These are phyloP conservation scores for Neurospora sp. DNA, from an alignment of 495 filamentous ascomycete species.

Conservation along the genomic window DNA sequence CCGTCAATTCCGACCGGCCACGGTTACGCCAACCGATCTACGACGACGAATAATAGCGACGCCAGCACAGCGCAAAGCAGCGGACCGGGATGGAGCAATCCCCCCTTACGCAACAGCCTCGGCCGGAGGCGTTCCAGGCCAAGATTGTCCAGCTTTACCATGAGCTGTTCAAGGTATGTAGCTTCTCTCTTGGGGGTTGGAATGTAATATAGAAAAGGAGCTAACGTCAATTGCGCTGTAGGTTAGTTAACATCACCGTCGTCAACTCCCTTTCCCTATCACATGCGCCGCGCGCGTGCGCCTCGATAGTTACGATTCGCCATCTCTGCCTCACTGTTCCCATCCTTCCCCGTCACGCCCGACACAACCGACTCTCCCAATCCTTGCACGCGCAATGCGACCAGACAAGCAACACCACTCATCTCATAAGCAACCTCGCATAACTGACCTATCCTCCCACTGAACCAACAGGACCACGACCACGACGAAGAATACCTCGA, in stretches of 20 bases:
- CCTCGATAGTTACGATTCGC: background rate
- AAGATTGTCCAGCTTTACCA: slow-evolving; percentile 91
- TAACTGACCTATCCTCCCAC: background rate
- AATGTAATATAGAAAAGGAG: background rate
- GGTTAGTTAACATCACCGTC: background rate
- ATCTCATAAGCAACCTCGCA: background rate
- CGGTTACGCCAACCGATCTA: background rate
- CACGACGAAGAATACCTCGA: slow-evolving; percentile 36
- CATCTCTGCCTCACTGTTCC: background rate
- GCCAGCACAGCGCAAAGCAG: background rate
- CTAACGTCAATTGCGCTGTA: background rate
- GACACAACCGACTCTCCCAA: background rate
- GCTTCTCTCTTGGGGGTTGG: background rate
- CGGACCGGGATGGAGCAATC: slow-evolving; percentile 63
- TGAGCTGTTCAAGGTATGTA: slow-evolving; percentile 66
- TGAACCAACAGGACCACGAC: slow-evolving; percentile 31
- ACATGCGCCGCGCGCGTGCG: background rate
- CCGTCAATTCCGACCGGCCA: too few relatives aligned
- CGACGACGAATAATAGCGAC: background rate
- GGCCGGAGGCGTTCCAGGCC: slow-evolving; percentile 83
- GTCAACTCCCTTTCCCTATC: background rate
- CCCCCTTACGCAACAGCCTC: slow-evolving; percentile 84
- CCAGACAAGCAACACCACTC: background rate
- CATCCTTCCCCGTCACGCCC: background rate
- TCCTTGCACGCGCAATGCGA: background rate